Conservation (phyloP, 2,329 filamentous ascomycete genomes). For the Pseudogymnoascus sp. region DNA sequence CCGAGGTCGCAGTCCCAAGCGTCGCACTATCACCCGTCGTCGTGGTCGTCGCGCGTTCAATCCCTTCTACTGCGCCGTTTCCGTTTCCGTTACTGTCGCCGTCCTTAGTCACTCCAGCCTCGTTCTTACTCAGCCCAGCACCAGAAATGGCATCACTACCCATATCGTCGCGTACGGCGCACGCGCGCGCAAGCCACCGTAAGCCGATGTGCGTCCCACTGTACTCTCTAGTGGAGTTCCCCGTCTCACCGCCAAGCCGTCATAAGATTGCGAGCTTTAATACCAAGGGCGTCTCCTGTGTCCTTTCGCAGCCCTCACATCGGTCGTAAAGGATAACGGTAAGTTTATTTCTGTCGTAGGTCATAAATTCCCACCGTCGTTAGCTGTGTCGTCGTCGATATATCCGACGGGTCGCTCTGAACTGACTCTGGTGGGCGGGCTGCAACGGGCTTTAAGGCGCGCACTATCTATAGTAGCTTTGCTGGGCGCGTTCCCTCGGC, state of each 20-base stretch:
- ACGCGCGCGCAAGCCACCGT: not conserved
- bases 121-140: constrained; percentile 1
- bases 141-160: not conserved
- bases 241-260: constrained; percentile 6
- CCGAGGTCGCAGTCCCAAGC: not conserved
- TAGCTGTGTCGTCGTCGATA: not conserved
- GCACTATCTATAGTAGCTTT: not conserved
- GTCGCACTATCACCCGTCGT: not conserved
- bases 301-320: not conserved
- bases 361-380: not conserved
- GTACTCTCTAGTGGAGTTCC: not conserved
- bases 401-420: not conserved
- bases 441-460: not conserved
- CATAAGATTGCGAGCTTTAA: not conserved
- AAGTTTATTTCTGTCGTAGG: not conserved
- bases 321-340: not conserved
- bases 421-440: not conserved
- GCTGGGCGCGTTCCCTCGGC: not conserved
- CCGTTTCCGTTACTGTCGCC: not conserved
- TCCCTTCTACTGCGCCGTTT: not conserved
- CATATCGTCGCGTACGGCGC: constrained; percentile 1
- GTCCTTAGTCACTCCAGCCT: not conserved
- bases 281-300: not conserved
- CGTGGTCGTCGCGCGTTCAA: not conserved
- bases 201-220: constrained; percentile 1